These are phyloP conservation scores for Eucalyptus regnans DNA, from an alignment of 345 rosid species.

Conservation along the genomic window DNA sequence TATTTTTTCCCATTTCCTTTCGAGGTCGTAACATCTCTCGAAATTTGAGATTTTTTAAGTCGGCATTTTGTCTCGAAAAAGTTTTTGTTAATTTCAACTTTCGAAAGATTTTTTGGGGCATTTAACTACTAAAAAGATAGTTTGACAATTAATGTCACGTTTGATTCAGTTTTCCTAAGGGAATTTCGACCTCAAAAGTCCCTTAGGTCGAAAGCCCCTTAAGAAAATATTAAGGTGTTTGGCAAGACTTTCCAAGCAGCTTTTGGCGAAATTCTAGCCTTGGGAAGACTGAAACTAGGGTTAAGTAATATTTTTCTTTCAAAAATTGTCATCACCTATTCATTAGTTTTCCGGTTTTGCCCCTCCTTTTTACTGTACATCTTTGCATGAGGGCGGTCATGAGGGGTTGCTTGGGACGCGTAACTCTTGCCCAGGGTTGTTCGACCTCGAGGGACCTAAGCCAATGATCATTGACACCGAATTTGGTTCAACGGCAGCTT, in stretches of 20 bases:
- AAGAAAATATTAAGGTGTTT: rapidly evolving
- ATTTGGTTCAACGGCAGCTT: rapidly evolving
- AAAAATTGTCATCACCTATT: too few species aligned
- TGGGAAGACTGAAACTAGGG: too few species aligned
- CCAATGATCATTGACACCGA: too few species aligned
- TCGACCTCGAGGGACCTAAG: rapidly evolving
- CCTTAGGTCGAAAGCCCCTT: too few species aligned
- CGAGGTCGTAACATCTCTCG: rapidly evolving
- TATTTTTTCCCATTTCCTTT: not conserved
- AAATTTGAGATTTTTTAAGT: not conserved
- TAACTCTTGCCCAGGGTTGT: too few species aligned
- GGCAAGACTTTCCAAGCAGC: rapidly evolving
- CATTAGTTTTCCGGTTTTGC: rapidly evolving
- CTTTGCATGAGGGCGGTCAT: rapidly evolving
- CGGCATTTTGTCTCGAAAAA: rapidly evolving
- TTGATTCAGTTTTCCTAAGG: rapidly evolving
- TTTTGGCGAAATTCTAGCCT: rapidly evolving
- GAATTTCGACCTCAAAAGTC: rapidly evolving
- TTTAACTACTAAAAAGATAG: not conserved
- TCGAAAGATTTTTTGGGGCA: rapidly evolving
- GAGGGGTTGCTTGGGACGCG: rapidly evolving
- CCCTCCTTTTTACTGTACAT: too few species aligned
- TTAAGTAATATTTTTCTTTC: too few species aligned
- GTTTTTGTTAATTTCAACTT: not conserved
- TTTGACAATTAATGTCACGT: rapidly evolving